Base-by-base conservation (phyloP, 345 rosid species). In the Clausena lansium region DNA sequence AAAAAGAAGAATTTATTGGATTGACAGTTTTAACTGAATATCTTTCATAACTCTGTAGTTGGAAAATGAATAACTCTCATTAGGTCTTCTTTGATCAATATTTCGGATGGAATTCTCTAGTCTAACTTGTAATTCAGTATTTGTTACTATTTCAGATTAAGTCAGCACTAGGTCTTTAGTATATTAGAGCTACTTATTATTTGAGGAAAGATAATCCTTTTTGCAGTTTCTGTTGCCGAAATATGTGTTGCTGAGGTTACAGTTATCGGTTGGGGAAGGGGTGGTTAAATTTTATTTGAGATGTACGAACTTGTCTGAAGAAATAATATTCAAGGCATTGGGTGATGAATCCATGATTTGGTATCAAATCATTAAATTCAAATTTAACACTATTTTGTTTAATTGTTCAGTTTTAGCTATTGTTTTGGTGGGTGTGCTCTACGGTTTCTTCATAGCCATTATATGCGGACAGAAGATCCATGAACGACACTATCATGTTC, bases 401-500 rank as follows among this genome's bases (percentile, higher is more conserved):
- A 13, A 28, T 71, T 50, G 71, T 84, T 88, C 91, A 97, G 98
- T 88, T 80, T 85, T 97, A 83, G 98, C 98, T 71, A 94, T 97
- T 83, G 82, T 97, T 70, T 84, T 97, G 91, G 99, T 97, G 87
- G 99, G 99, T 81, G 80, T 97, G 82, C 95, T 97, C 71, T 97
- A 97, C 59, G 99, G 98, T 64, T 94, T 94, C 86, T 94, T 97
- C 88, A 97, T 97, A 38, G 98, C 98, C 73, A 97, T 97, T 77
- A 97, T 97, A 84, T 97, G 99, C 81, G 99, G 99, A 71, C 99
- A 97, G 83, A 88, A 90, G 92, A 97, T 97, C 75, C 94, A 84
- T 76, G 99, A 97, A 82, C 92, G 99, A 32, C 99, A 97, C 76
- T 94, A 97, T 80, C 99, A 97, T 61, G 89, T 97, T 80, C 98